These are phyloP conservation scores for Volvox africanus DNA, from an alignment of 139 green algal genomes.

Conservation along the genomic window DNA sequence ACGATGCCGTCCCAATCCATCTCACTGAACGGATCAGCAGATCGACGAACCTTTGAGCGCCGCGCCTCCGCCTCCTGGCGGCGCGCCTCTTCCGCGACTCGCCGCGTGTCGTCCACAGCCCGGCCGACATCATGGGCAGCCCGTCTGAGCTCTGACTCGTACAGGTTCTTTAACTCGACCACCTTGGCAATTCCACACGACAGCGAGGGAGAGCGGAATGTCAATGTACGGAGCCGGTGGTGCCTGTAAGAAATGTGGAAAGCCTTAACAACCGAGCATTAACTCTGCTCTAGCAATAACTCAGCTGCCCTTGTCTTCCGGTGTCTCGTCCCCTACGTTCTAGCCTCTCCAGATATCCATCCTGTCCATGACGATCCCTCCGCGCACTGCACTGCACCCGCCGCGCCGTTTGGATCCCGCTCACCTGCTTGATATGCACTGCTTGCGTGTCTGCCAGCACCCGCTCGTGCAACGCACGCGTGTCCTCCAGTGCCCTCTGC, in stretches of 20 bases:
- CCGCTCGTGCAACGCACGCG: background rate
- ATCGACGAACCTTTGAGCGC: conserved; percentile 1
- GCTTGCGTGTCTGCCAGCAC: conserved; percentile 8
- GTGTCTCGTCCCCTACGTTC: too few species aligned
- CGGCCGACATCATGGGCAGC: conserved; percentile 15
- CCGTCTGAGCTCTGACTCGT: conserved; percentile 36
- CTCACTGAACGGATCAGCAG: too few species aligned
- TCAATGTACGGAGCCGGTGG: too few species aligned
- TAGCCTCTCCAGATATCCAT: too few species aligned
- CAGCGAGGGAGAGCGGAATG: too few species aligned
- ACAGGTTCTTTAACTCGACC: conserved; percentile 9
- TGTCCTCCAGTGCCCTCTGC: conserved; percentile 17
- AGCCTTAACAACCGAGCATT: too few species aligned
- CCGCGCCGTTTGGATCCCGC: background rate
- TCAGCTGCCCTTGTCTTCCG: too few species aligned
- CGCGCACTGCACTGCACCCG: too few species aligned
- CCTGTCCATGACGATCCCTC: too few species aligned
- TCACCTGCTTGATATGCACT: conserved; percentile 32
- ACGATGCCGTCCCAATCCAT: too few species aligned
- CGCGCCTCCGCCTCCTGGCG: conserved; percentile 35
- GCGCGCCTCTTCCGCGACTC: conserved; percentile 24
- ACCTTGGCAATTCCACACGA: background rate
- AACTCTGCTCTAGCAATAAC: too few species aligned
- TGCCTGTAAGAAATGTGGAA: too few species aligned
- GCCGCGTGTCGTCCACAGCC: conserved; percentile 43